Percentiles rank a stretch among this genome's conserved stretches.
phyloP scores from a whole-genome alignment of 2,329 filamentous ascomycete species.

The Monosporascus cannonballus region DNA sequence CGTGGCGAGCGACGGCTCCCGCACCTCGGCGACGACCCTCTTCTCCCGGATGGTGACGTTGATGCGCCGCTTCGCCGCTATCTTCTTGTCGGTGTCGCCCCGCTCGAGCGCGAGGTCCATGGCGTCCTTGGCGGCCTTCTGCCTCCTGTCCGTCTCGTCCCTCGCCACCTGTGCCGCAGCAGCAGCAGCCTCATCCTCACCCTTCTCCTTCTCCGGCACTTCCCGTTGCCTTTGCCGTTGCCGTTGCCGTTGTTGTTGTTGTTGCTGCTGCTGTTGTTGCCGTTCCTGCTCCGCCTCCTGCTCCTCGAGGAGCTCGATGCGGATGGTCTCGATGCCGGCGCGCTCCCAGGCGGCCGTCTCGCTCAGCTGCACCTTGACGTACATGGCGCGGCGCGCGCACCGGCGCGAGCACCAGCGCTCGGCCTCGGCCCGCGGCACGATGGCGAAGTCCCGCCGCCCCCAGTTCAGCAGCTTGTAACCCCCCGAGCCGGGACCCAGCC shows the following conservation, averaged over 20 bases:
- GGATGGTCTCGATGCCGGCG: slow-evolving; percentile 47
- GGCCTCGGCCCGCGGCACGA: slow-evolving; percentile 65
- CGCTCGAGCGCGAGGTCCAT: slow-evolving; percentile 24
- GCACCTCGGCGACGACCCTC: slow-evolving; percentile 31
- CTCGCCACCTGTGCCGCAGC: slow-evolving; percentile 31
- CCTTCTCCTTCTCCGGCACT: slow-evolving; percentile 7
- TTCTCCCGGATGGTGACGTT: slow-evolving; percentile 49
- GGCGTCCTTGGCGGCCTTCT: slow-evolving; percentile 20
- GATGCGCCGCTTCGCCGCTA: slow-evolving; percentile 33
- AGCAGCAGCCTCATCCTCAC: slow-evolving; percentile 10
- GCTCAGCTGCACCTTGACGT: slow-evolving; percentile 81
- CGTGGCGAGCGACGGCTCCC: slow-evolving; percentile 30
- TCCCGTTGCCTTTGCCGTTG: slow-evolving; percentile 11
- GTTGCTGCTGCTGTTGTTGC: background rate
- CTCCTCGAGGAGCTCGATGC: slow-evolving; percentile 64
- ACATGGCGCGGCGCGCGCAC: slow-evolving; percentile 75
- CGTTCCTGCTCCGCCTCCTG: slow-evolving; percentile 33
- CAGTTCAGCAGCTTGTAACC: slow-evolving; percentile 61
- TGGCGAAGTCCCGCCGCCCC: slow-evolving; percentile 50
- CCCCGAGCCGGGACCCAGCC: slow-evolving; percentile 45
- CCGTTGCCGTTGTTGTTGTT: slow-evolving; percentile 6
- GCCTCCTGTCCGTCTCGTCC: slow-evolving; percentile 36
- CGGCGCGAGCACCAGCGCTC: slow-evolving; percentile 82
- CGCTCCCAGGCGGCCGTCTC: slow-evolving; percentile 84
- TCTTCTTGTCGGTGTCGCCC: slow-evolving; percentile 18